phyloP scores from a whole-genome alignment of 208 protist species.

The Kentomonas sorsogonicus region DNA sequence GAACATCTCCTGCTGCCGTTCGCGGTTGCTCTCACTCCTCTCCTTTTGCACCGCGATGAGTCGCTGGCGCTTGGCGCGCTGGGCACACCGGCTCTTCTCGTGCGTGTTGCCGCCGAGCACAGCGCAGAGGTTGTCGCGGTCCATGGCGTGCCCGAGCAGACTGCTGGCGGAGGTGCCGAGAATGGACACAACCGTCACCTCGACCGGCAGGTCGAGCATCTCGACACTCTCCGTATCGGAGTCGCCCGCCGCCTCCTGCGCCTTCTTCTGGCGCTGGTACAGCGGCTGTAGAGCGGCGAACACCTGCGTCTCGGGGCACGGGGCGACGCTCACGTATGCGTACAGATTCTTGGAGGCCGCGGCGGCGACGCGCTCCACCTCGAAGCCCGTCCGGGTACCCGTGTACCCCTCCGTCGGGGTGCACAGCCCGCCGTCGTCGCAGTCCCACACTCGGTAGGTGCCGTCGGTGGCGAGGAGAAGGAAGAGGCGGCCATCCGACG shows the following conservation, averaged over 20 bases:
- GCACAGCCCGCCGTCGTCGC: conserved; percentile 47
- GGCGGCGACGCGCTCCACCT: conserved; percentile 46
- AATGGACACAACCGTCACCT: conserved; percentile 44
- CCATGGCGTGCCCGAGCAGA: too few relatives aligned
- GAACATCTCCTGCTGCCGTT: conserved; percentile 18
- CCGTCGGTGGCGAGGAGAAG: conserved; percentile 36
- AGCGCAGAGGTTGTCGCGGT: too few relatives aligned
- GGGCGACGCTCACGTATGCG: conserved; percentile 35
- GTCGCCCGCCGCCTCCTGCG: conserved; percentile 11
- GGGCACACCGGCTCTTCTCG: conserved; percentile 21
- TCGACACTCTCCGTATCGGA: conserved; percentile 11
- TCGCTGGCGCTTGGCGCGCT: conserved; percentile 8
- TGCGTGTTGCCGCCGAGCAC: conserved; percentile 44
- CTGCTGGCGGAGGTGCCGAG: too few relatives aligned
- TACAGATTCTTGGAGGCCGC: conserved; percentile 45
- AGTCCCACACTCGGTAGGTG: conserved; percentile 51
- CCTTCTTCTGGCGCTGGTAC: conserved; percentile 4
- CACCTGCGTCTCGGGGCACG: conserved; percentile 22
- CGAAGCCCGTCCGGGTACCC: conserved; percentile 27
- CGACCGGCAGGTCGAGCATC: conserved; percentile 18
- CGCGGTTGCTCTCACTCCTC: conserved; percentile 16
- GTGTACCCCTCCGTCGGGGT: conserved; percentile 38
- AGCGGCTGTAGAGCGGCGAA: too few relatives aligned
- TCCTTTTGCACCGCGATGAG: conserved; percentile 15
- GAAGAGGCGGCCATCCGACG: conserved; percentile 70